phyloP scores from a whole-genome alignment of 2,329 filamentous ascomycete genomes.

The Exophiala phaeomuriformis region DNA sequence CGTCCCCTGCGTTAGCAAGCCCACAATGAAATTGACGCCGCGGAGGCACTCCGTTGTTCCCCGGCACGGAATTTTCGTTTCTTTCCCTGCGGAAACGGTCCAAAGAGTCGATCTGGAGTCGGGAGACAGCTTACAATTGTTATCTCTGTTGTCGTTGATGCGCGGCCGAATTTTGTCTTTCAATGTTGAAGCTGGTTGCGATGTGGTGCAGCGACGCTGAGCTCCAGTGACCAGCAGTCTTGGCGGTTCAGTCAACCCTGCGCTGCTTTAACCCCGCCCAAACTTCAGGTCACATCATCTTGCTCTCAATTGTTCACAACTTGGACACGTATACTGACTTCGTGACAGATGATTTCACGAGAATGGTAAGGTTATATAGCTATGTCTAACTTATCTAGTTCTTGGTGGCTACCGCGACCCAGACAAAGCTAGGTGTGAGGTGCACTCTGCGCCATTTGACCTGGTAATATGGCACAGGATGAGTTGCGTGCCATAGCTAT shows the following conservation, averaged over 20 bases:
- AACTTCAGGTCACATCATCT: too few species aligned
- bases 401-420: too few species aligned
- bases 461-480: too few species aligned
- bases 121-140: conserved; percentile 3
- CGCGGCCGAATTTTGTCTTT: conserved; percentile 7
- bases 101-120: not conserved
- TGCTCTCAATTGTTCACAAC: too few species aligned
- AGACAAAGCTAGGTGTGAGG: too few species aligned
- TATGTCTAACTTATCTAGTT: too few species aligned
- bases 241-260: not conserved
- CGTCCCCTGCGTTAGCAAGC: conserved; percentile 1
- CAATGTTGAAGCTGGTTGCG: not conserved
- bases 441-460: too few species aligned
- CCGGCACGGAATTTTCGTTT: not conserved
- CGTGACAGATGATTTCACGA: too few species aligned
- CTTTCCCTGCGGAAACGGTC: not conserved
- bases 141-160: not conserved
- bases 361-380: too few species aligned
- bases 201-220: conserved; percentile 7
- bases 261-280: not conserved
- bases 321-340: too few species aligned
- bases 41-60: not conserved
- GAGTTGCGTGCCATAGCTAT: too few species aligned
- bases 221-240: conserved; percentile 1
- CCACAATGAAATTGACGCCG: not conserved